These are phyloP conservation scores for Quercus dentata DNA, from an alignment of 306 rosid species.

Conservation along the genomic window DNA sequence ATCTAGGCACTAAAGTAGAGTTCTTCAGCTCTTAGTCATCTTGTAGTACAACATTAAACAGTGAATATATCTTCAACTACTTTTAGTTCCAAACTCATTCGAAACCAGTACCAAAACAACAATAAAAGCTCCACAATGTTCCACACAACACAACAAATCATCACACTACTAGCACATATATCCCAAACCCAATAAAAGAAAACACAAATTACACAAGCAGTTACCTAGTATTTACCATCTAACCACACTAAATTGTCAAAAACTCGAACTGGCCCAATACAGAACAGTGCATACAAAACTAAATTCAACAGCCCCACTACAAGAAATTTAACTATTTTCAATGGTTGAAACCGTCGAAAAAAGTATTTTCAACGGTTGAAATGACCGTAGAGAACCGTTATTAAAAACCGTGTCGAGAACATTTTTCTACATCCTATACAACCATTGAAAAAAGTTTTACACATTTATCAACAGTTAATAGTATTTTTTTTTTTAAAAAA, in stretches of 20 bases:
- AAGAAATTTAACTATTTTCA: too few species aligned
- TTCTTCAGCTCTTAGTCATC: not conserved
- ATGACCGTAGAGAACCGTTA: too few species aligned
- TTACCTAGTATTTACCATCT: not conserved
- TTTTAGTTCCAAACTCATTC: not conserved
- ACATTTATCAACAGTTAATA: too few species aligned
- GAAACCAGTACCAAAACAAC: not conserved
- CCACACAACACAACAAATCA: not conserved
- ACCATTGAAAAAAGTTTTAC: too few species aligned
- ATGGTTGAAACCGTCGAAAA: too few species aligned
- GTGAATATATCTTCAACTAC: not conserved
- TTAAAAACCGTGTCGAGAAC: too few species aligned
- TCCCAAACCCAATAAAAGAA: not conserved
- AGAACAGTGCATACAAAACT: too few species aligned
- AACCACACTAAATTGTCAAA: not conserved
- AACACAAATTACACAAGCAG: not conserved
- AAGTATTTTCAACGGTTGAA: too few species aligned
- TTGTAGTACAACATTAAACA: not conserved
- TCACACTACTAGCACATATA: not conserved
- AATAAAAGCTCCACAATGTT: not conserved
- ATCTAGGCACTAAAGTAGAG: not conserved
- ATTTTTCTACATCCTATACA: too few species aligned
- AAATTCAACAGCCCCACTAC: not conserved
- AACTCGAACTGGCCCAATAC: not conserved
- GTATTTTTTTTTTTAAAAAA: too few species aligned